These are phyloP conservation scores for Penicillium coffeae DNA, from an alignment of 495 filamentous ascomycete species.

Conservation along the genomic window DNA sequence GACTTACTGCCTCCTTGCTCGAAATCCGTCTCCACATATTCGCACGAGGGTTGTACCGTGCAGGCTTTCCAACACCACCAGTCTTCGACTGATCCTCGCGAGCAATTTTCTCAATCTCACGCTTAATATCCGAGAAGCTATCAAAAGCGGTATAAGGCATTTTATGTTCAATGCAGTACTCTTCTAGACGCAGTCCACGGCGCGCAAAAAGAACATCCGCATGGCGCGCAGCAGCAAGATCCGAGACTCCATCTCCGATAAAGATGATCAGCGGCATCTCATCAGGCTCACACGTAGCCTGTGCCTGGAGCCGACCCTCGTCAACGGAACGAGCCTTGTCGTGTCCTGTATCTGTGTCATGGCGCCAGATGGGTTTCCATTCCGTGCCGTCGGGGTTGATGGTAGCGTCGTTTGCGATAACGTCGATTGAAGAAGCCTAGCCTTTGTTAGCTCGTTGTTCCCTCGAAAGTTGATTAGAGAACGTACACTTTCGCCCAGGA, in stretches of 20 bases:
- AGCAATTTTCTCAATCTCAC: slow-evolving; percentile 56
- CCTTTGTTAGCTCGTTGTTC: slow-evolving; percentile 3
- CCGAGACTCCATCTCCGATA: slow-evolving; percentile 75
- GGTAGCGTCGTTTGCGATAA: slow-evolving; percentile 66
- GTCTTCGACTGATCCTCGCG: slow-evolving; percentile 63
- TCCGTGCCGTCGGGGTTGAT: slow-evolving; percentile 55
- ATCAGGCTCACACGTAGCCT: slow-evolving; percentile 51
- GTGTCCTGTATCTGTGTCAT: slow-evolving; percentile 64
- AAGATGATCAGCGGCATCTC: slow-evolving; percentile 70
- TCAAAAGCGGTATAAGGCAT: slow-evolving; percentile 64
- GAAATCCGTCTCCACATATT: slow-evolving; percentile 67
- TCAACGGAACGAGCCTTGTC: slow-evolving; percentile 66
- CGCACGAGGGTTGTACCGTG: slow-evolving; percentile 64
- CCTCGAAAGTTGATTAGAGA: not conserved
- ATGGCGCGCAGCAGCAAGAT: slow-evolving; percentile 67
- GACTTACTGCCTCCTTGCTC: slow-evolving; percentile 50
- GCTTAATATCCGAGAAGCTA: slow-evolving; percentile 65
- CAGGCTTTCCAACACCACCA: slow-evolving; percentile 57
- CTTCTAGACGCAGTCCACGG: slow-evolving; percentile 62
- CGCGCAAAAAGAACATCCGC: slow-evolving; percentile 76
- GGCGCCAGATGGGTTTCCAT: slow-evolving; percentile 71
- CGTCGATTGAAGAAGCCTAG: slow-evolving; percentile 57
- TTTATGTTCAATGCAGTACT: slow-evolving; percentile 63
- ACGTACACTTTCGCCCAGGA: slow-evolving; percentile 61
- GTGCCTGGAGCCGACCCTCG: slow-evolving; percentile 54